phyloP scores from a whole-genome alignment of 2,329 filamentous ascomycete genomes.

The Akanthomyces muscarius region DNA sequence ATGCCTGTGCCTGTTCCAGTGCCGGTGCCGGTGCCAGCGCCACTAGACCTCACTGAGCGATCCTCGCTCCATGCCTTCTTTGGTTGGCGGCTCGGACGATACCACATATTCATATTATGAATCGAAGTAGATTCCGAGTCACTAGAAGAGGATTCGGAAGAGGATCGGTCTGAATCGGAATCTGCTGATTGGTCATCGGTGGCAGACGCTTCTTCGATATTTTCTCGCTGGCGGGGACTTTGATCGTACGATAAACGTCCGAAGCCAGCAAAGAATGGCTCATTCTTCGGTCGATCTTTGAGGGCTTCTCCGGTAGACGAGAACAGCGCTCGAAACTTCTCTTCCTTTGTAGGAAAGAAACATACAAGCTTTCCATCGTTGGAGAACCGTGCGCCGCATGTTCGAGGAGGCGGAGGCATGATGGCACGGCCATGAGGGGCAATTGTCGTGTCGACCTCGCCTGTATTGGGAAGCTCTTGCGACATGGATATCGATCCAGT shows the following conservation, averaged over 20 bases:
- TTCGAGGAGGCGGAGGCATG: conserved; percentile 53
- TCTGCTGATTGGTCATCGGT: conserved; percentile 46
- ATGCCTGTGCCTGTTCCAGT: conserved; percentile 49
- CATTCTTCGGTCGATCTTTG: conserved; percentile 48
- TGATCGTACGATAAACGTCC: conserved; percentile 51
- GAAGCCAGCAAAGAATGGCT: conserved; percentile 55
- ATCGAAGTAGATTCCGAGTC: conserved; percentile 62
- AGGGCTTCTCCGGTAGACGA: conserved; percentile 43
- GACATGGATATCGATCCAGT: conserved; percentile 57
- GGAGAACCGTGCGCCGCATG: conserved; percentile 59
- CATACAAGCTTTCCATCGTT: conserved; percentile 60
- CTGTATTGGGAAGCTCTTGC: conserved; percentile 54
- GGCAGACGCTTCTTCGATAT: conserved; percentile 47
- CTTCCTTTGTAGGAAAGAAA: conserved; percentile 66
- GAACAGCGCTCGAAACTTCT: conserved; percentile 50
- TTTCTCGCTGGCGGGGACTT: conserved; percentile 43
- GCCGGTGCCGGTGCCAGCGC: conserved; percentile 54
- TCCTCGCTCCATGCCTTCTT: conserved; percentile 54
- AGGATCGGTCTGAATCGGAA: conserved; percentile 44
- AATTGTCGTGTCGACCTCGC: conserved; percentile 50
- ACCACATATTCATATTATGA: conserved; percentile 55
- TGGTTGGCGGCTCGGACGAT: conserved; percentile 48
- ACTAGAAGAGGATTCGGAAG: conserved; percentile 50
- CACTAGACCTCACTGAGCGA: conserved; percentile 56
- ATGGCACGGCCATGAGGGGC: conserved; percentile 48